Conservation (phyloP, 2,329 filamentous ascomycete species). For the Chrysoporthe deuterocubensis region DNA sequence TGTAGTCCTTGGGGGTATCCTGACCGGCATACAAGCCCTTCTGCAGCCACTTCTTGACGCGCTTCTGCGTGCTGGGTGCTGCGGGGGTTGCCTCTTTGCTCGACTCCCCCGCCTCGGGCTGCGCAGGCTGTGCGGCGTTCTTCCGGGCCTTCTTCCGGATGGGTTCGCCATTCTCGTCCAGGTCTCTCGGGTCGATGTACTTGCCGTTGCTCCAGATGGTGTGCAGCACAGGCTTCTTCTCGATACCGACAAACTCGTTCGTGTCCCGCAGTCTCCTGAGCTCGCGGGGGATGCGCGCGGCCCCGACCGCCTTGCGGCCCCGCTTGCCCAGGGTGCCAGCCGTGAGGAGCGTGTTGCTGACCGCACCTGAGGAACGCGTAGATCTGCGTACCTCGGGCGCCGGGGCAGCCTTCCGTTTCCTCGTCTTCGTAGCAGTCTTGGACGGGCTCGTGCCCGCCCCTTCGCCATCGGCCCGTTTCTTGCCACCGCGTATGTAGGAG, state of each 20-base stretch:
- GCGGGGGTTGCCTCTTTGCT: conserved; percentile 38
- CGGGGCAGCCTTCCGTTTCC: conserved; percentile 36
- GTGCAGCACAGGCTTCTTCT: conserved; percentile 59
- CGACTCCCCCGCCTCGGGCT: conserved; percentile 22
- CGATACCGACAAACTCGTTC: conserved; percentile 64
- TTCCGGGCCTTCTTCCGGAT: conserved; percentile 41
- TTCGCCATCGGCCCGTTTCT: conserved; percentile 57
- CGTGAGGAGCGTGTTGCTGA: conserved; percentile 47
- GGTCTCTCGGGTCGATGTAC: conserved; percentile 51
- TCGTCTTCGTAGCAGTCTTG: conserved; percentile 40
- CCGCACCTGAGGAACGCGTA: conserved; percentile 49
- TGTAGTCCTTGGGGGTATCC: conserved; percentile 53
- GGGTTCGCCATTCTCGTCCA: conserved; percentile 42
- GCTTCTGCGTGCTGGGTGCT: conserved; percentile 46
- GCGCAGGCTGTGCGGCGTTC: conserved; percentile 30
- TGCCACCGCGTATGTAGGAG: conserved; percentile 64
- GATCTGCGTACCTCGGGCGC: conserved; percentile 44
- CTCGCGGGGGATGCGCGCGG: conserved; percentile 59
- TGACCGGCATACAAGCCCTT: conserved; percentile 91
- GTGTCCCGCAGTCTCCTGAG: conserved; percentile 64
- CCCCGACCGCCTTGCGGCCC: conserved; percentile 57
- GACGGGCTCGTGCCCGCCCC: conserved; percentile 47
- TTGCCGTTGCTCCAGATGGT: conserved; percentile 71
- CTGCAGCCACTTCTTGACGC: conserved; percentile 75
- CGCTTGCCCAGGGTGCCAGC: conserved; percentile 65